These are phyloP conservation scores for Ceratobasidium sp. DNA, from an alignment of 1,284 basidiomycete species.

Conservation along the genomic window DNA sequence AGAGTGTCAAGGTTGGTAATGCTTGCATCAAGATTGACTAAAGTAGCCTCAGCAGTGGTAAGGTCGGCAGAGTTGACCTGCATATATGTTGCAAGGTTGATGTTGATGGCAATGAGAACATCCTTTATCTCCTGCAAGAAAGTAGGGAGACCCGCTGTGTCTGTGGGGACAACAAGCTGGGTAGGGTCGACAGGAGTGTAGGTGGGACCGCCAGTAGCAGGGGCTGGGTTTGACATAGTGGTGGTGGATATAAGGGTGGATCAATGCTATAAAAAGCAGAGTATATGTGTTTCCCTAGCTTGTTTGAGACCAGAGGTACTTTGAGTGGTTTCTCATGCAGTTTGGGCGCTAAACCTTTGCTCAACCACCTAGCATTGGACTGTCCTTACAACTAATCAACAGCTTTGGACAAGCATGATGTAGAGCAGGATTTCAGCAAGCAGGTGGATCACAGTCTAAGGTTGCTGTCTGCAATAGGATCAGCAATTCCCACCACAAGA, in stretches of 20 bases:
- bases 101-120: no score
- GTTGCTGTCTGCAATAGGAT: background rate
- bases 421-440: background rate
- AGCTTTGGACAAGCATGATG: constrained; percentile 5
- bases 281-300: no score
- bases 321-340: background rate
- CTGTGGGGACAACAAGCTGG: no score
- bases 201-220: no score
- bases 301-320: no score
- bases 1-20: background rate
- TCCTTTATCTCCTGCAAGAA: no score
- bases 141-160: no score
- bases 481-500: background rate
- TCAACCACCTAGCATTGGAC: constrained; percentile 15
- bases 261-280: no score
- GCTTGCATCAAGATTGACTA: background rate
- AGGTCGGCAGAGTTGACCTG: background rate
- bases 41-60: background rate
- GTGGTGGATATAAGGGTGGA: no score
- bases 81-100: no score
- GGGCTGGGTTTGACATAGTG: background rate
- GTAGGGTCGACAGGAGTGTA: background rate
- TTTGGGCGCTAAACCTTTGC: constrained; percentile 4
- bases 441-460: background rate
- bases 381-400: constrained; percentile 30